A percentile compares a stretch with the other conserved stretches of the same genome.
These are phyloP conservation scores for Phytophthora colocasiae DNA, from an alignment of 352 stramenopile species.

Conservation along the genomic window DNA sequence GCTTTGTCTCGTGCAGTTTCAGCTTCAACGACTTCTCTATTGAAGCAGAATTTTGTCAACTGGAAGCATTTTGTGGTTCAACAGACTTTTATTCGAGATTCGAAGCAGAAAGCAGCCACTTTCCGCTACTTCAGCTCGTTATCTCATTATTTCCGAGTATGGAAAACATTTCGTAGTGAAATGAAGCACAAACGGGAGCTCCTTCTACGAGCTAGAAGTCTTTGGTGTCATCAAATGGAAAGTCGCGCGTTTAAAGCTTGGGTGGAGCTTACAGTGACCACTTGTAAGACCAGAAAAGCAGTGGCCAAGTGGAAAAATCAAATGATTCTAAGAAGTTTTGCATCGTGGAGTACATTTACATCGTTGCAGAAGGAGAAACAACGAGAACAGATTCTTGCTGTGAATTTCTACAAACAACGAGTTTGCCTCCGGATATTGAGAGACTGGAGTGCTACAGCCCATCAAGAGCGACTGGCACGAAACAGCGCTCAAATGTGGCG, in stretches of 20 bases:
- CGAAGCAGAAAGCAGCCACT: constrained; percentile 47
- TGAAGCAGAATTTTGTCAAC: constrained; percentile 27
- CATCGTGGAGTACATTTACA: constrained; percentile 22
- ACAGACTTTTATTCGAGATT: constrained; percentile 11
- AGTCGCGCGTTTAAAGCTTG: constrained; percentile 44
- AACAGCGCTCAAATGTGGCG: constrained; percentile 18
- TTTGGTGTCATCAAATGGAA: constrained; percentile 48
- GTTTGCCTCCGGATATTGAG: constrained; percentile 1
- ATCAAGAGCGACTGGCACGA: constrained; percentile 13
- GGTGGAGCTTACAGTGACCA: constrained; percentile 12
- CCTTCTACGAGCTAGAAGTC: constrained; percentile 31
- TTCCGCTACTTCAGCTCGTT: constrained; percentile 55
- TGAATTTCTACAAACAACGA: constrained; percentile 15
- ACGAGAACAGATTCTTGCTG: constrained; percentile 13
- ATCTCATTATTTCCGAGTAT: constrained; percentile 36
- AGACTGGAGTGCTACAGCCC: constrained; percentile 5
- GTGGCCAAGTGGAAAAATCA: constrained; percentile 35
- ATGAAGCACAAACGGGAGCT: constrained; percentile 25
- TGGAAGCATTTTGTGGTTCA: constrained; percentile 41
- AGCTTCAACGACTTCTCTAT: constrained; percentile 14
- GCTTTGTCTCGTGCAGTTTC: constrained; percentile 24
- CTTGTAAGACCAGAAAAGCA: constrained; percentile 23
- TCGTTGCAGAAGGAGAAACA: constrained; percentile 8
- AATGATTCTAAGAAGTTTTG: constrained; percentile 18
- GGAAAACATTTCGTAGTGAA: constrained; percentile 29